Evolutionary conservation across 2,329 filamentous ascomycete genomes (phyloP).

Genomic region (Xylaria sp.): DNA sequence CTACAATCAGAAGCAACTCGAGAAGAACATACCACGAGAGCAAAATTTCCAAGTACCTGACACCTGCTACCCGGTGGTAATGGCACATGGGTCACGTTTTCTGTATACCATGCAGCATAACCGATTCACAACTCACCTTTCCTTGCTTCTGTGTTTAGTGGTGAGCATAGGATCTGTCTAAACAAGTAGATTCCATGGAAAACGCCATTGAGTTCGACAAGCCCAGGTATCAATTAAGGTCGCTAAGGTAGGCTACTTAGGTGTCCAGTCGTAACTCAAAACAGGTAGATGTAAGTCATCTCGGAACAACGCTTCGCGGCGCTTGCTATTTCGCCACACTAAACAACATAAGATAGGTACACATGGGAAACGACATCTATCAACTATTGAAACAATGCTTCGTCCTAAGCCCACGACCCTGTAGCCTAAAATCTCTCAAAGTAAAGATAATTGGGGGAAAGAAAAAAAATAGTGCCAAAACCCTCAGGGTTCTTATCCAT

Average conservation of each 20-base stretch:
- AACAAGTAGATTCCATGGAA: no score
- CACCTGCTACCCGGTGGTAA: no score
- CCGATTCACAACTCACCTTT: neutral
- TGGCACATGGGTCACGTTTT: no score
- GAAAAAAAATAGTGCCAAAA: neutral
- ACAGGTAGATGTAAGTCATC: neutral
- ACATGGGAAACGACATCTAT: neutral
- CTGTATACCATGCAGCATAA: no score
- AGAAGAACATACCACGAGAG: no score
- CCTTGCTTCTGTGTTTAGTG: neutral
- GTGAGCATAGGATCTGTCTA: no score
- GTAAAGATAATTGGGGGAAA: neutral
- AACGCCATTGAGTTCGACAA: neutral
- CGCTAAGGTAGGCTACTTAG: neutral
- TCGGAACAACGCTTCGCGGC: slow-evolving; percentile 21
- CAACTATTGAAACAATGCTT: slow-evolving; percentile 10
- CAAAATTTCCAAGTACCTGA: no score
- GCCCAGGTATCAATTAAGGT: neutral
- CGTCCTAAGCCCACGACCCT: neutral
- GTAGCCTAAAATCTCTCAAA: neutral
- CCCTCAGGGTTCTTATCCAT: neutral
- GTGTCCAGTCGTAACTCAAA: neutral
- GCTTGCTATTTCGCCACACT: slow-evolving; percentile 14
- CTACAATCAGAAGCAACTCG: neutral
- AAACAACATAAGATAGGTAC: slow-evolving; percentile 9